These are phyloP conservation scores for Fusarium drepaniforme DNA, from an alignment of 2,329 filamentous ascomycete species.

Conservation along the genomic window DNA sequence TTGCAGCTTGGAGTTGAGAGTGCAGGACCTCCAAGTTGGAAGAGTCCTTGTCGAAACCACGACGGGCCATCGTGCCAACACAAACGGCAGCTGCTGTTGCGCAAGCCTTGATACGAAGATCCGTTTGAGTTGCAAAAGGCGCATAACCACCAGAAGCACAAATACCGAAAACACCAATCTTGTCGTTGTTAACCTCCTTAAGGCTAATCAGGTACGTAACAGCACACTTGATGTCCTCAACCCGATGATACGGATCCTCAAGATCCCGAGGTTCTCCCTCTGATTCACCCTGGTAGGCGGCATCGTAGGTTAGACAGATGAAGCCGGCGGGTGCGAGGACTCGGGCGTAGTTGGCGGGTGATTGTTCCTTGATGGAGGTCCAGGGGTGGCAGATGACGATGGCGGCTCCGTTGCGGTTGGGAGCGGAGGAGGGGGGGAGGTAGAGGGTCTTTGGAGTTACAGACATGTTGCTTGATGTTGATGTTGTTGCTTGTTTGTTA, in stretches of 20 bases:
- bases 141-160: neutral
- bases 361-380: conserved; percentile 16
- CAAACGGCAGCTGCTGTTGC: neutral
- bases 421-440: neutral
- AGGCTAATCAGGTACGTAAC: neutral
- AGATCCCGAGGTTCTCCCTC: neutral
- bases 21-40: neutral
- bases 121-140: neutral
- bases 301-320: conserved; percentile 13
- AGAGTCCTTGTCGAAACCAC: neutral
- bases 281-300: conserved; percentile 8
- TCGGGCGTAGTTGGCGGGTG: conserved; percentile 9
- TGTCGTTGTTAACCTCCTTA: neutral
- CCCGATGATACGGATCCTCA: neutral
- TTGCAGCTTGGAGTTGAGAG: neutral
- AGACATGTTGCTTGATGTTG: neutral
- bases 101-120: neutral
- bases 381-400: conserved; percentile 12
- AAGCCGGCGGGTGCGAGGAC: conserved; percentile 5
- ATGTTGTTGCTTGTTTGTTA: neutral
- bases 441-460: neutral
- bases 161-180: neutral
- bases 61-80: neutral
- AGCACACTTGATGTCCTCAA: neutral
- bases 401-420: neutral